A percentile compares a stretch with the other conserved stretches of the same genome.
Evolutionary conservation across 2,329 filamentous ascomycete genomes (phyloP).

Genomic region (Cladorrhinum sp.): DNA sequence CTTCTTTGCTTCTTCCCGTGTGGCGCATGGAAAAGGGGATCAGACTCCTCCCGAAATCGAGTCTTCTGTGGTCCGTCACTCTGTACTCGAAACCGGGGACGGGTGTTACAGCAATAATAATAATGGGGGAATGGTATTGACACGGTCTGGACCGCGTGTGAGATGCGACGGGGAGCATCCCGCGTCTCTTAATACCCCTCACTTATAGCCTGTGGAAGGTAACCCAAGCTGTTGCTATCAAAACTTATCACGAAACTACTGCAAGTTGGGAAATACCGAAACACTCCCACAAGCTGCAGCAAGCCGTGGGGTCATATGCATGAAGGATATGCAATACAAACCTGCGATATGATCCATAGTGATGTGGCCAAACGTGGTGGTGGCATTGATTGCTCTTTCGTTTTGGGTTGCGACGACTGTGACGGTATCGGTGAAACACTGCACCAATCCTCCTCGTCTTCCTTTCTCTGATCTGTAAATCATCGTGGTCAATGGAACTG

Average conservation of each 20-base stretch:
- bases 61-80: constrained; percentile 1
- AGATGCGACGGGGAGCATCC: constrained; percentile 5
- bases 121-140: constrained; percentile 17
- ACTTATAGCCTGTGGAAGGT: constrained; percentile 4
- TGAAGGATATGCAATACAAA: background rate
- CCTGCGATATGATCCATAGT: constrained; percentile 4
- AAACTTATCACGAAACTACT: background rate
- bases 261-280: constrained; percentile 1
- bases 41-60: constrained; percentile 1
- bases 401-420: constrained; percentile 5
- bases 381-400: constrained; percentile 5
- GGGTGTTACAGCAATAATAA: constrained; percentile 11
- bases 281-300: constrained; percentile 1
- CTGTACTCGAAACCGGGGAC: constrained; percentile 17
- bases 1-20: background rate
- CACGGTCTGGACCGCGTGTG: constrained; percentile 7
- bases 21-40: constrained; percentile 1
- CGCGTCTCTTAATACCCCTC: constrained; percentile 9
- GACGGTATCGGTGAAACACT: constrained; percentile 13
- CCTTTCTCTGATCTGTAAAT: constrained; percentile 7
- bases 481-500: constrained; percentile 8
- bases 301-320: background rate
- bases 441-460: constrained; percentile 13
- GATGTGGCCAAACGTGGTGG: background rate
- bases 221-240: background rate